Base-by-base conservation (phyloP, 345 rosid genomes). In the Aquilaria malaccensis region DNA sequence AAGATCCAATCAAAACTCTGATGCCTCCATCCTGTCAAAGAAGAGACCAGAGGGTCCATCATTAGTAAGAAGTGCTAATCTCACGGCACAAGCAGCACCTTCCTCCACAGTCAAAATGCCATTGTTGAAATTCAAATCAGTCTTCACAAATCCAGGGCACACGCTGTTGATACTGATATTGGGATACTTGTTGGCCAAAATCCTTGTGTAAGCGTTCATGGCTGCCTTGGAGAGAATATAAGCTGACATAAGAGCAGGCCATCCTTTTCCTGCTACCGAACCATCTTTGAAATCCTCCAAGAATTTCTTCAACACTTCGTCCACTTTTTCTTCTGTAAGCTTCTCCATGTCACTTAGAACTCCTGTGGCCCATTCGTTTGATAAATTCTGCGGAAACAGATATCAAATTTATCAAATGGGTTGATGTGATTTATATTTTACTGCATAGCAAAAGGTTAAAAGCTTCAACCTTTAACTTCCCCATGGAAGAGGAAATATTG, bases 31-130 rank as follows among this genome's bases (percentile, higher is more conserved):
- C 65, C 15, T 33, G 13, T 6, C 9, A 22, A 67, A 72, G 71
- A 60, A 74, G 56, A 65, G 53, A 48, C 74, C 77, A 37, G 73
- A 60, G 12, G 67, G 71, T 7, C 73, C 73, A 33, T 33, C 60
- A 45, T 73, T 45, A 10, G 77, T 22, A 22, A 51, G 59, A 9
- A 68, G 54, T 0, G 72, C 67, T n/a, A 63, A 32, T 52, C 30
- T 43, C 13, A 63, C 63, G 0, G 59, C 52, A 7, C 58, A 43
- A 43, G 57, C 63, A 43, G 63, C 67, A 13, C 72, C 69, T 46
- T 70, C 63, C 11, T 53, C 11, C 32, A 58, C 53, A 10, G 30
- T 64, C 22, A 32, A 49, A 7, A 6, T 9, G 32, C 74, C 74
- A 2, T 46, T 59, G 30, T 63, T 14, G 32, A 56, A 15, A 15